These are phyloP conservation scores for Nakazawaea pomicola DNA, from an alignment of 805 yeast genomes.

Conservation along the genomic window DNA sequence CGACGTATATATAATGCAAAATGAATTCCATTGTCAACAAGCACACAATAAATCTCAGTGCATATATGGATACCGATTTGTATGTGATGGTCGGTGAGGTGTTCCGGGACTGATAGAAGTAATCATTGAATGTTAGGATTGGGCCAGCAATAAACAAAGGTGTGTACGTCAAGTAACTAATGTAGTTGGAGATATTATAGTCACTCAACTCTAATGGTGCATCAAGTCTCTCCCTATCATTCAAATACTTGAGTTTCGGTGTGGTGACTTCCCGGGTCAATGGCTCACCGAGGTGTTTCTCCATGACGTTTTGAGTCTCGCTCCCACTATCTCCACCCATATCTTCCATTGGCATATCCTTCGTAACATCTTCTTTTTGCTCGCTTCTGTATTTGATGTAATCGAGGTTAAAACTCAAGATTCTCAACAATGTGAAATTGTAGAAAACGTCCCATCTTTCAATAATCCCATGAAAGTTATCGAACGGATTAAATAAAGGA, in stretches of 20 bases:
- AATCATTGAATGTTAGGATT: constrained; percentile 87
- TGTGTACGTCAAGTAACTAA: constrained; percentile 76
- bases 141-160: constrained; percentile 97
- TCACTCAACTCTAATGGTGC: constrained; percentile 58
- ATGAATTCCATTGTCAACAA: constrained; percentile 84
- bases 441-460: constrained; percentile 94
- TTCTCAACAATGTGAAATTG: constrained; percentile 81
- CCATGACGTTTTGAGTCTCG: constrained; percentile 8
- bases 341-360: constrained; percentile 11
- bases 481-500: constrained; percentile 45
- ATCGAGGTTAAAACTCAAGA: constrained; percentile 81
- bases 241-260: constrained; percentile 21
- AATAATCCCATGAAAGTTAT: constrained; percentile 70
- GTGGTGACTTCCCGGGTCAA: constrained; percentile 7
- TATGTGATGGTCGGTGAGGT: constrained; percentile 55
- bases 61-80: constrained; percentile 55
- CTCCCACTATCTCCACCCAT: constrained; percentile 14
- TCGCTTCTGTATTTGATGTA: constrained; percentile 38
- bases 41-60: constrained; percentile 64
- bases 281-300: constrained; percentile 16
- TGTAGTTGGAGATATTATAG: constrained; percentile 59
- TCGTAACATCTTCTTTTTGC: constrained; percentile 4
- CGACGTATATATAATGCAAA: constrained; percentile 85
- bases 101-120: constrained; percentile 62
- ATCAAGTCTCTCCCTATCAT: constrained; percentile 61